A percentile compares a stretch with the other conserved stretches of the same genome.
Evolutionary conservation across 106 monocot species (phyloP).

Genomic region (Acorus calamus): DNA sequence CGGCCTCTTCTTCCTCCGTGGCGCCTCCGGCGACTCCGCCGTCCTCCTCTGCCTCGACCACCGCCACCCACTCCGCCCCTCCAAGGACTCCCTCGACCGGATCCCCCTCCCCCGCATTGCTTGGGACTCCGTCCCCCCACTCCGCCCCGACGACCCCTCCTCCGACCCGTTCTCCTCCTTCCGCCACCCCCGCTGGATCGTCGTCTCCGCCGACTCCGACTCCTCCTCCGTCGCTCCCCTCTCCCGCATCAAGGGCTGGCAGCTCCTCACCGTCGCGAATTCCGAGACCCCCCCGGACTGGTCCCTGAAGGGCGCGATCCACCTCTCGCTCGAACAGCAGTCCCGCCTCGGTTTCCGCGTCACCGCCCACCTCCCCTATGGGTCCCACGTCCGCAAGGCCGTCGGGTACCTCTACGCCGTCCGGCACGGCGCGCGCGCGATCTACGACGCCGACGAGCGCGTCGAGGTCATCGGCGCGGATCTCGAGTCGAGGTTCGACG

Average conservation of each 20-base stretch:
- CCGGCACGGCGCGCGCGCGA: constrained; percentile 72
- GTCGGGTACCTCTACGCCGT: constrained; percentile 51
- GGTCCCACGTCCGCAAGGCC: constrained; percentile 16
- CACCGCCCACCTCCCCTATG: constrained; percentile 27
- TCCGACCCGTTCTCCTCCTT: constrained; percentile 45
- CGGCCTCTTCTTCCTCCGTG: constrained; percentile 48
- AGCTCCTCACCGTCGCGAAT: constrained; percentile 71
- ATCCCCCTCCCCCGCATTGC: constrained; percentile 34
- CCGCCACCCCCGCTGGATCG: constrained; percentile 65
- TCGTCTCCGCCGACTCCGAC: constrained; percentile 38
- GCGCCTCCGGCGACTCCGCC: constrained; percentile 32
- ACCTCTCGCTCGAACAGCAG: constrained; percentile 73
- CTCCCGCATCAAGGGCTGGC: constrained; percentile 59
- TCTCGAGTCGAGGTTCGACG: constrained; percentile 47
- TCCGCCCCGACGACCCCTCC: constrained; percentile 15
- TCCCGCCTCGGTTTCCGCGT: constrained; percentile 61
- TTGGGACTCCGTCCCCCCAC: constrained; percentile 31
- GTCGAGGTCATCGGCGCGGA: constrained; percentile 56
- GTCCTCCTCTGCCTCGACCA: constrained; percentile 47
- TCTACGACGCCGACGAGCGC: constrained; percentile 84
- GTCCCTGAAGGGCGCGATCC: constrained; percentile 74
- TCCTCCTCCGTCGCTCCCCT: constrained; percentile 37
- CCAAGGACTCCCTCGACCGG: not conserved
- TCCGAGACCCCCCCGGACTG: constrained; percentile 55
- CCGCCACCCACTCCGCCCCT: constrained; percentile 5